Base-by-base conservation (phyloP, 768 basidiomycete genomes). In the Tylopilus sp. region DNA sequence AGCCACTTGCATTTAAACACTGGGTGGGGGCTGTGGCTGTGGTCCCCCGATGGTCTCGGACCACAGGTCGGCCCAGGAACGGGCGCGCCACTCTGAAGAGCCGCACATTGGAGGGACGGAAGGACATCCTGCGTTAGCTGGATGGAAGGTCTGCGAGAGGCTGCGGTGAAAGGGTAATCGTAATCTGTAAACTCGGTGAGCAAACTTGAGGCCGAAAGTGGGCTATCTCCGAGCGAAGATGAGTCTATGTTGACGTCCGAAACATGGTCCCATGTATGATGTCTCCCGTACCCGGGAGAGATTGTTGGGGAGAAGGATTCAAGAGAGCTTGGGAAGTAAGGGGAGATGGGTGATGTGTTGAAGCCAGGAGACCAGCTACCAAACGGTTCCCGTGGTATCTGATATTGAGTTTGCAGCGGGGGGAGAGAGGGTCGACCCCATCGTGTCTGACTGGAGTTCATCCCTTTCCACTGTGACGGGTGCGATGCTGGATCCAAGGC, bases 1-100 rank as follows among this genome's bases (percentile, higher is more conserved):
- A 37, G 1, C 66, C 66, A 66, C 6, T n/a, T 45, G 22, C 64
- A 67, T 34, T 10, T 9, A 46, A 46, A 30, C 12, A 0, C 10
- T 6, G 31, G 56, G 9, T 9, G 34, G 6, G 26, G 4, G 44
- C 13, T n/a, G n/a, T n/a, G n/a, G n/a, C n/a, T n/a, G n/a, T n/a
- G n/a, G n/a, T n/a, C n/a, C n/a, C n/a, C n/a, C n/a, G n/a, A n/a
- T n/a, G n/a, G n/a, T n/a, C n/a, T n/a, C n/a, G n/a, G n/a, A n/a
- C 26, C 51, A 26, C 8, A 12, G 3, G 3, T 37, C 13, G 24
- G n/a, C n/a, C n/a, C n/a, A n/a, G n/a, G n/a, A n/a, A n/a, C n/a
- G n/a, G n/a, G 31, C 19, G 34, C 47, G 1, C 7, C 33, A 3
- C 10, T 17, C 4, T 36, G 16, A 52, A 19, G 40, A 3, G 36